Conservation (phyloP, 495 filamentous ascomycete genomes). For the Penicillium riverlandense region DNA sequence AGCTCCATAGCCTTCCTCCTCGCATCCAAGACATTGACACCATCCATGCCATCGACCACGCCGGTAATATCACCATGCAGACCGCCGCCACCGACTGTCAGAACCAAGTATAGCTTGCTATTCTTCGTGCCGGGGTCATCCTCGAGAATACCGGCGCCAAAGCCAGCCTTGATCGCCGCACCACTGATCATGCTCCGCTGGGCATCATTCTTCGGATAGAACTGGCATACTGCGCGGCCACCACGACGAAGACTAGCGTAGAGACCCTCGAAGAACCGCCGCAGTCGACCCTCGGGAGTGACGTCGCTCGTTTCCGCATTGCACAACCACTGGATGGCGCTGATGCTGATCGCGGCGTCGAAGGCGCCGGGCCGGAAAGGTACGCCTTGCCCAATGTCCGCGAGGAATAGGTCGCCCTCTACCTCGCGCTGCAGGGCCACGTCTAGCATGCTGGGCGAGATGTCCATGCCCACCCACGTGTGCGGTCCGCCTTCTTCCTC, state of each 20-base stretch:
- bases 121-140: slow-evolving; percentile 96
- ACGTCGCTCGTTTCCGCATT: slow-evolving; percentile 88
- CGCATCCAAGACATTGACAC: slow-evolving; percentile 71
- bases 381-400: slow-evolving; percentile 91
- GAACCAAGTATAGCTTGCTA: slow-evolving; percentile 84
- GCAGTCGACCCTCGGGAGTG: slow-evolving; percentile 63
- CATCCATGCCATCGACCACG: slow-evolving; percentile 79
- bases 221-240: slow-evolving; percentile 89
- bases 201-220: slow-evolving; percentile 92
- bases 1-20: slow-evolving; percentile 46
- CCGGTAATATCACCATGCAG: slow-evolving; percentile 74
- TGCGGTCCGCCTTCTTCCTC: slow-evolving; percentile 74
- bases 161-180: slow-evolving; percentile 87
- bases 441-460: slow-evolving; percentile 88
- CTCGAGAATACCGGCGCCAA: slow-evolving; percentile 89
- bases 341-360: slow-evolving; percentile 91
- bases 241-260: slow-evolving; percentile 79
- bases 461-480: slow-evolving; percentile 91
- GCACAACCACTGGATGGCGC: slow-evolving; percentile 95
- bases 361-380: slow-evolving; percentile 90
- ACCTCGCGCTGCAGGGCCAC: slow-evolving; percentile 86
- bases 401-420: slow-evolving; percentile 84
- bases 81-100: slow-evolving; percentile 82
- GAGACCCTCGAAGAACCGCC: slow-evolving; percentile 85
- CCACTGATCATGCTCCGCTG: slow-evolving; percentile 86